Evolutionary conservation across 2,329 filamentous ascomycete genomes (phyloP), one percentile per base, ranked within the genome.

Genomic region (Septoria petroselini): DNA sequence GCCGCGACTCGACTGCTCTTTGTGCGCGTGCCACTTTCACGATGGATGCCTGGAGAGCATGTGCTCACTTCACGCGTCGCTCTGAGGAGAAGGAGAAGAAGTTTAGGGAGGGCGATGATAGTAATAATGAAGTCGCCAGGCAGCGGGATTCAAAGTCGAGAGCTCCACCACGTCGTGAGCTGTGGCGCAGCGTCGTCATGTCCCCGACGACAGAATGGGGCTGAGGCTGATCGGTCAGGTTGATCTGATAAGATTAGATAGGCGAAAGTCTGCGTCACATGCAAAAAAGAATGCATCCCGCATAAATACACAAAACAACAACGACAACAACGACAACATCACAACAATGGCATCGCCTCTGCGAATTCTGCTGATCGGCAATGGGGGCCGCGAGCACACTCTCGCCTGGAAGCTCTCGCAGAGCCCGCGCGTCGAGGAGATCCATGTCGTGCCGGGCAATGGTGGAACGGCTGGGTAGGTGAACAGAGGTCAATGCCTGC

Each of bases 371-470:
- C 83, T 97, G 57, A 83, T 97, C 59, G 91, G 93, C 65, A 95
- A 91, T 67, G 93, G 93, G 60, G 93, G 91, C 62, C 84, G 93
- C 63, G 93, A 98, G 73, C 90, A 97, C 72, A 88, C 91, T 39
- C 80, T 96, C 56, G 90, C 91, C 34, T 97, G 91, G 91, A 96
- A 94, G 73, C 77, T 97, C 55, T 82, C 84, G 65, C 86, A 95
- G 69, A 95, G 90, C 12, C 76, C 84, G 34, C 78, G 79, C 38
- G 88, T 95, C 54, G 82, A 88, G 63, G 79, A 83, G 61, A 91
- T 97, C 66, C 75, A 69, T 58, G 76, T 81, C 50, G 78, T 78
- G 48, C 80, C 80, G 52, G 91, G 91, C 55, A 97, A 97, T 71
- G 91, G 91, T 60, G 93, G 93, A 52, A 95, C 90, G 21, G 84